A percentile compares a stretch with the other conserved stretches of the same genome.
phyloP scores from a whole-genome alignment of 768 basidiomycete species.

The Leccinellum albellum region DNA sequence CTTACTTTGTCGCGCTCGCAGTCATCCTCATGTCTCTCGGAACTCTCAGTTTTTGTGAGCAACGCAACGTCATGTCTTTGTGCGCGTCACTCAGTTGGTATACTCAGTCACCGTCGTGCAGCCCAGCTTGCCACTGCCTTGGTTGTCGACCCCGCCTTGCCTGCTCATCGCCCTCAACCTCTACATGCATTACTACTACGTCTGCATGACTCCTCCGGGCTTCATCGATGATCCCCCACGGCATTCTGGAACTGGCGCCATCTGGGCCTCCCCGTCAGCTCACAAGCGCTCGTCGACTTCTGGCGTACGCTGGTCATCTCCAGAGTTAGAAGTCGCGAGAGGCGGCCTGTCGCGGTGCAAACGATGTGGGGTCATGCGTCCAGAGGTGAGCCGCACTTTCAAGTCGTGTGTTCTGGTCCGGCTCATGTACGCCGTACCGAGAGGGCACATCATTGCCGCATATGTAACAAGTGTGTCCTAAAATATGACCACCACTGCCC shows the following conservation, averaged over 20 bases:
- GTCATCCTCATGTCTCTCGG: conserved; percentile 66
- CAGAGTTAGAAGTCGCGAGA: conserved; percentile 46
- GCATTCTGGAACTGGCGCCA: conserved; percentile 36
- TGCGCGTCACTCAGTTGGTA: not conserved
- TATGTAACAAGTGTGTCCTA: conserved; percentile 86
- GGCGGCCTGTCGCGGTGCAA: conserved; percentile 60
- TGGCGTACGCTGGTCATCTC: conserved; percentile 48
- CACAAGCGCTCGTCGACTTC: conserved; percentile 22
- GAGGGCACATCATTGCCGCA: conserved; percentile 91
- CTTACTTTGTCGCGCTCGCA: conserved; percentile 84
- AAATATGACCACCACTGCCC: conserved; percentile 93
- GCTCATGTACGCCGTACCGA: conserved; percentile 32
- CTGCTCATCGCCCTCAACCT: conserved; percentile 75
- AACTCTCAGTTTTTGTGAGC: conserved; percentile 77
- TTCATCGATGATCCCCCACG: conserved; percentile 60
- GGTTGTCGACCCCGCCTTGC: conserved; percentile 64
- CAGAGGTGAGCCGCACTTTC: conserved; percentile 59
- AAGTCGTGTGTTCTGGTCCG: not conserved
- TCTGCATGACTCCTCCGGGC: conserved; percentile 76
- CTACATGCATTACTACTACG: conserved; percentile 80
- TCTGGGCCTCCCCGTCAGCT: conserved; percentile 52
- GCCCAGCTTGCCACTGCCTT: conserved; percentile 56
- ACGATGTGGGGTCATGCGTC: conserved; percentile 65
- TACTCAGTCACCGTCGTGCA: conserved; percentile 74
- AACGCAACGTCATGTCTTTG: not conserved